phyloP scores from a whole-genome alignment of 495 filamentous ascomycete species.

The Penicillium herquei region DNA sequence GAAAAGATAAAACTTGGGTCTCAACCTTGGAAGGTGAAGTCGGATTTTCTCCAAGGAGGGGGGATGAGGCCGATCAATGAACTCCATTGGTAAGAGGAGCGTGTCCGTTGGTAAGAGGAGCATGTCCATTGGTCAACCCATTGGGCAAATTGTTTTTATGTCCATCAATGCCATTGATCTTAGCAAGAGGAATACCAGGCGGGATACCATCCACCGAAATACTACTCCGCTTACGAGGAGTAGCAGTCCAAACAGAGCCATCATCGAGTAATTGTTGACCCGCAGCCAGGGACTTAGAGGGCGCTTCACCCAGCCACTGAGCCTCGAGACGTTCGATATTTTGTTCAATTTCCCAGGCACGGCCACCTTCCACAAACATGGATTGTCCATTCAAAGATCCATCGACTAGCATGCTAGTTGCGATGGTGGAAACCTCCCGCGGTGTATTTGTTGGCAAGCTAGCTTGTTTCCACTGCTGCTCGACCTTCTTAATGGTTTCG shows the following conservation, averaged over 20 bases:
- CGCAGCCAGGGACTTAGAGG: constrained; percentile 31
- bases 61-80: constrained; percentile 2
- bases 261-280: constrained; percentile 42
- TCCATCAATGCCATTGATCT: constrained; percentile 12
- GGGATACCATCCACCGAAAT: constrained; percentile 22
- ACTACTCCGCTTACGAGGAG: constrained; percentile 18
- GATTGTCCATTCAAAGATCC: constrained; percentile 39
- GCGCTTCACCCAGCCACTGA: constrained; percentile 45
- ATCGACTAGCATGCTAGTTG: constrained; percentile 39
- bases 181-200: constrained; percentile 20
- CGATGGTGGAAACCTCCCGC: constrained; percentile 42
- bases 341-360: constrained; percentile 49
- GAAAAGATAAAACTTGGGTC: neutral
- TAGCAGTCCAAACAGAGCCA: constrained; percentile 24
- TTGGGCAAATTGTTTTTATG: constrained; percentile 8
- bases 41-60: neutral
- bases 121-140: constrained; percentile 9
- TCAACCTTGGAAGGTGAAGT: neutral
- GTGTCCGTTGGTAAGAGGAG: constrained; percentile 15
- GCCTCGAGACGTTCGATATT: constrained; percentile 41
- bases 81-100: constrained; percentile 19
- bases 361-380: constrained; percentile 47
- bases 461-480: constrained; percentile 41
- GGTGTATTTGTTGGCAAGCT: constrained; percentile 46
- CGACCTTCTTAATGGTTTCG: constrained; percentile 39